Conservation (phyloP, 164 flowering plant species). For the Taxillus chinensis region DNA sequence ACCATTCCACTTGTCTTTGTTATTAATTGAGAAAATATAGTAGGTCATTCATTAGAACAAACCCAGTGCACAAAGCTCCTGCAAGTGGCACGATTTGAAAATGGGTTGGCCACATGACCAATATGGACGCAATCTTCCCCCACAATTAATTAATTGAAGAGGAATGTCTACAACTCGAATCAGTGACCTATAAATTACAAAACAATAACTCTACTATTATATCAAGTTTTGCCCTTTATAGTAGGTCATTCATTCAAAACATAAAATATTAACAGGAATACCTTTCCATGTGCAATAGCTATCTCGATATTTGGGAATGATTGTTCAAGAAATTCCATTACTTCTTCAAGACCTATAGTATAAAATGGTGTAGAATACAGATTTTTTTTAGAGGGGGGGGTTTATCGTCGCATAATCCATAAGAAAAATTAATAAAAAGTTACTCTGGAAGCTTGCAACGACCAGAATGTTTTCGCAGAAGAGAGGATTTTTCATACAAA, state of each 20-base stretch:
- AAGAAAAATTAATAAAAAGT: background rate
- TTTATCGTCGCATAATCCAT: background rate
- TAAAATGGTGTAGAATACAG: background rate
- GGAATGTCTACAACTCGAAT: too few species aligned
- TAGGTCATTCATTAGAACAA: too few species aligned
- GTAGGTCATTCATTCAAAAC: background rate
- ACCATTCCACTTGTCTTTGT: too few species aligned
- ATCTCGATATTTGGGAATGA: slow-evolving; percentile 71
- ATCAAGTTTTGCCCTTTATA: background rate
- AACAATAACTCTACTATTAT: too few species aligned
- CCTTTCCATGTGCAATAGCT: slow-evolving; percentile 97
- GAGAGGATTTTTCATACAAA: background rate
- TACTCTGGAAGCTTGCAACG: background rate
- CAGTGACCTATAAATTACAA: too few species aligned
- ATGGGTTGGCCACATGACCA: too few species aligned
- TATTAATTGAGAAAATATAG: too few species aligned
- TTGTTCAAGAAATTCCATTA: slow-evolving; percentile 57
- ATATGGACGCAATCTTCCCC: too few species aligned
- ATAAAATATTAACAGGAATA: slow-evolving; percentile 10
- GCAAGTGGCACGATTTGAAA: too few species aligned
- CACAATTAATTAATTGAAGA: too few species aligned
- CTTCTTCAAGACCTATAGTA: slow-evolving; percentile 78
- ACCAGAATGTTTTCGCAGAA: background rate
- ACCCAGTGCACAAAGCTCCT: too few species aligned
- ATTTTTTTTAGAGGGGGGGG: background rate